Base-by-base conservation (phyloP, 805 yeast species). In the Kluyveromyces aestuarii region DNA sequence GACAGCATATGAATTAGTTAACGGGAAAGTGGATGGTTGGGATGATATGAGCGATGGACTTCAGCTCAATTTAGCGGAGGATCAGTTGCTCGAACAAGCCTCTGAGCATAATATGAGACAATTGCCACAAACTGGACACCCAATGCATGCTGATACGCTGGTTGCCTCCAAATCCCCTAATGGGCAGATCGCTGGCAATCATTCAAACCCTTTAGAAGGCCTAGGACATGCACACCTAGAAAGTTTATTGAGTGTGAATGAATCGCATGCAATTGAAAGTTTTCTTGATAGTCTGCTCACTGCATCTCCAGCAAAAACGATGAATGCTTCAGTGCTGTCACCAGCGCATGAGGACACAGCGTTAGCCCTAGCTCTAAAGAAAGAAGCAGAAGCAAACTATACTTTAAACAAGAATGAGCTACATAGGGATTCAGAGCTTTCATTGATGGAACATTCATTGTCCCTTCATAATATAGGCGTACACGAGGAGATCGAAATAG, bases 1-100 rank as follows among this genome's bases (percentile, higher is more conserved):
- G 40, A 64, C 69, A 5, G 69, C 69, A 7, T 64, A 63, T 45
- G 57, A 60, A 44, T 54, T 63, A 58, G 50, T 64, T 25, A 57
- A 60, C 46, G 54, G 55, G 21, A 48, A 50, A 14, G 50, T 33
- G 6, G 40, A 25, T 21, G 14, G 10, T 10, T 36, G 40, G 33
- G 33, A 27, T 17, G 46, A 44, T 21, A 8, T 14, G 1, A 36
- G 16, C 16, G 46, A 43, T 33, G 27, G 36, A 11, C 19, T 35
- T 18, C 38, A 30, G 14, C 18, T 43, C 6, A 35, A 35, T 18
- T 19, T 43, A 13, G 39, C 27, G 11, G 45, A 43, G 8, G 18
- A 37, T 14, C 45, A 43, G 21, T 33, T 43, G 4, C 36, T 43
- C 21, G 36, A 43, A 30, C 35, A 30, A 30, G 7, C 14, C 2